These are phyloP conservation scores for Gremmenia infestans DNA, from an alignment of 2,329 filamentous ascomycete species.

Conservation along the genomic window DNA sequence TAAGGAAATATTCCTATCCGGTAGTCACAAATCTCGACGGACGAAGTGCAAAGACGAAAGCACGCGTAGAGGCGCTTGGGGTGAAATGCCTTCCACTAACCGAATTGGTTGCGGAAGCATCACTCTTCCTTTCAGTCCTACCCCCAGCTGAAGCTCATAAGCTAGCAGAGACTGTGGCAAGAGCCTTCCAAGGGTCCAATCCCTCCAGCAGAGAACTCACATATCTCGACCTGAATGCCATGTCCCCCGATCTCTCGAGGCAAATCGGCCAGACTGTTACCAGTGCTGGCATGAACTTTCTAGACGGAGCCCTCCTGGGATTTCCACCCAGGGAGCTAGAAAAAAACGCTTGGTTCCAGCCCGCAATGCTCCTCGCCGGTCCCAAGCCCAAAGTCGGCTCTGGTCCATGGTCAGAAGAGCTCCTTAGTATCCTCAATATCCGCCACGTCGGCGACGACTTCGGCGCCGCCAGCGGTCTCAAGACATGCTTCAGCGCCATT, in stretches of 20 bases:
- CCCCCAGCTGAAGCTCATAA: slow-evolving; percentile 55
- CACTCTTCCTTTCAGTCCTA: slow-evolving; percentile 60
- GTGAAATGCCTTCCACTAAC: slow-evolving; percentile 52
- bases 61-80: background rate
- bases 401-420: slow-evolving; percentile 18
- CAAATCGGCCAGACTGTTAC: slow-evolving; percentile 36
- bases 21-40: slow-evolving; percentile 50
- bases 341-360: slow-evolving; percentile 18
- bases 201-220: slow-evolving; percentile 38
- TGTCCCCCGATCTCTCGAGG: slow-evolving; percentile 48
- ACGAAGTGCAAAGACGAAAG: slow-evolving; percentile 34
- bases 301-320: slow-evolving; percentile 56
- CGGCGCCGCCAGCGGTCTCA: slow-evolving; percentile 53
- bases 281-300: slow-evolving; percentile 32
- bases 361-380: slow-evolving; percentile 43
- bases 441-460: slow-evolving; percentile 42
- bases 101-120: slow-evolving; percentile 36
- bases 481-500: slow-evolving; percentile 58
- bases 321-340: slow-evolving; percentile 36
- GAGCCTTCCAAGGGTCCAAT: slow-evolving; percentile 34
- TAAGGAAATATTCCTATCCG: slow-evolving; percentile 46
- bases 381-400: slow-evolving; percentile 31
- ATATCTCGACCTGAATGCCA: slow-evolving; percentile 60
- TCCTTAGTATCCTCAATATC: slow-evolving; percentile 41
- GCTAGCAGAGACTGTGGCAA: slow-evolving; percentile 51